Evolutionary conservation across 2,329 filamentous ascomycete genomes (phyloP).

Genomic region (Huntiella omanensis): DNA sequence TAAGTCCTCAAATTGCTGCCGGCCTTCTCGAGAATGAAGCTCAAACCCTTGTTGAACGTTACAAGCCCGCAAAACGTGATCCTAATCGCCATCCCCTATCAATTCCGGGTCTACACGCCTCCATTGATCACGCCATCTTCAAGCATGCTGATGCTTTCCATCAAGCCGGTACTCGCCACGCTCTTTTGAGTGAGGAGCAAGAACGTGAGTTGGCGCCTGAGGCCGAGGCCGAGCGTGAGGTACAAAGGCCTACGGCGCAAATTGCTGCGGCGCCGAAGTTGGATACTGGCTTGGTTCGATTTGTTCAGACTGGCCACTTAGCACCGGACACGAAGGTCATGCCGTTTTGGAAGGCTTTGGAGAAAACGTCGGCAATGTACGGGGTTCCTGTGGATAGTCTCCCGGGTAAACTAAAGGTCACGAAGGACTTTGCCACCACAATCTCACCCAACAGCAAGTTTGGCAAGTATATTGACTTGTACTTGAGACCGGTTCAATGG

Average conservation of each 20-base stretch:
- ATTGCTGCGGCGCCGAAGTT: constrained; percentile 21
- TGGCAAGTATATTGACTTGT: constrained; percentile 21
- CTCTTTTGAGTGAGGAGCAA: constrained; percentile 42
- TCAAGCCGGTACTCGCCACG: constrained; percentile 5
- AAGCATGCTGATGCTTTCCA: constrained; percentile 1
- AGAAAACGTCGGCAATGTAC: constrained; percentile 20
- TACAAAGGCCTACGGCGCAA: constrained; percentile 27
- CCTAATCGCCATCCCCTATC: background rate
- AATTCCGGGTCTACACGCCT: background rate
- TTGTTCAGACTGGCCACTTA: constrained; percentile 22
- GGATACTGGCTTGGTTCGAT: constrained; percentile 19
- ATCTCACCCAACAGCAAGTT: constrained; percentile 17
- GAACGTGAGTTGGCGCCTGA: constrained; percentile 50
- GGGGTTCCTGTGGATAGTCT: constrained; percentile 17
- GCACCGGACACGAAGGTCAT: constrained; percentile 17
- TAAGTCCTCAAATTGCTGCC: too few species aligned
- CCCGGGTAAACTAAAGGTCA: constrained; percentile 24
- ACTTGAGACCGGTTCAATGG: constrained; percentile 35
- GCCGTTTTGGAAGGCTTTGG: constrained; percentile 27
- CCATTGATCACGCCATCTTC: constrained; percentile 1
- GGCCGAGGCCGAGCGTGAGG: constrained; percentile 37
- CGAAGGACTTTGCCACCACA: constrained; percentile 29
- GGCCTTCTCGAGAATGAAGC: constrained; percentile 36
- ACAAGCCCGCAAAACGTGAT: constrained; percentile 21
- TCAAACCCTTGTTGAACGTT: constrained; percentile 31